Percentiles rank a stretch among this genome's conserved stretches.
Conservation (phyloP, 441 rosid genomes). For the Arabidopsis hybrid region DNA sequence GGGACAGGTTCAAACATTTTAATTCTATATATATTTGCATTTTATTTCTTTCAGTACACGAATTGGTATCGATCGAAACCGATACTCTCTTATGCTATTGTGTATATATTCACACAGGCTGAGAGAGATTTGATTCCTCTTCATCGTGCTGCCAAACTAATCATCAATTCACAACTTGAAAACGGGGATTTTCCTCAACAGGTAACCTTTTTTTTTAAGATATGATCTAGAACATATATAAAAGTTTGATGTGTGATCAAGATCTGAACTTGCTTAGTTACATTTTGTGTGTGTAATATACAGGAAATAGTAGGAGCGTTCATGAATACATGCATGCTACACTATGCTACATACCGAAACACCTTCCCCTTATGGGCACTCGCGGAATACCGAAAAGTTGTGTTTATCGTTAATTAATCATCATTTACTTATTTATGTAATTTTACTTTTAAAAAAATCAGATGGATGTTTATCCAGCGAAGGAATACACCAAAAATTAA, state of each 20-base stretch:
- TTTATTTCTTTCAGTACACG: too few relatives aligned
- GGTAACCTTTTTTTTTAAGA: neutral
- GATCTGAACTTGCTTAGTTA: too few relatives aligned
- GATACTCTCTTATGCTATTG: neutral
- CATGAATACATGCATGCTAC: slow-evolving; percentile 41
- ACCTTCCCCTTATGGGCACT: slow-evolving; percentile 47
- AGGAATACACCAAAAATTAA: neutral
- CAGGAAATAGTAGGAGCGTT: slow-evolving; percentile 47
- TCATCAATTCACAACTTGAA: neutral
- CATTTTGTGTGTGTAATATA: neutral
- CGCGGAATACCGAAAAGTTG: slow-evolving; percentile 36
- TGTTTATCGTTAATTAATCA: neutral
- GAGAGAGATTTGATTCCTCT: slow-evolving; percentile 2
- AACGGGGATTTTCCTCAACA: neutral
- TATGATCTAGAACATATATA: too few relatives aligned
- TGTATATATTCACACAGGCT: neutral
- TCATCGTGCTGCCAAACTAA: neutral
- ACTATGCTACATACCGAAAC: slow-evolving; percentile 40
- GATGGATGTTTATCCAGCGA: neutral
- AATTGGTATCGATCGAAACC: too few relatives aligned
- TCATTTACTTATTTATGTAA: neutral
- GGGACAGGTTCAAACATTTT: neutral
- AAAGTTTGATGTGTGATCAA: too few relatives aligned
- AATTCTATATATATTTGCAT: too few relatives aligned
- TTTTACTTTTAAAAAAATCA: neutral